Evolutionary conservation across 768 basidiomycete species (phyloP).

Genomic region (Hericium erinaceus): DNA sequence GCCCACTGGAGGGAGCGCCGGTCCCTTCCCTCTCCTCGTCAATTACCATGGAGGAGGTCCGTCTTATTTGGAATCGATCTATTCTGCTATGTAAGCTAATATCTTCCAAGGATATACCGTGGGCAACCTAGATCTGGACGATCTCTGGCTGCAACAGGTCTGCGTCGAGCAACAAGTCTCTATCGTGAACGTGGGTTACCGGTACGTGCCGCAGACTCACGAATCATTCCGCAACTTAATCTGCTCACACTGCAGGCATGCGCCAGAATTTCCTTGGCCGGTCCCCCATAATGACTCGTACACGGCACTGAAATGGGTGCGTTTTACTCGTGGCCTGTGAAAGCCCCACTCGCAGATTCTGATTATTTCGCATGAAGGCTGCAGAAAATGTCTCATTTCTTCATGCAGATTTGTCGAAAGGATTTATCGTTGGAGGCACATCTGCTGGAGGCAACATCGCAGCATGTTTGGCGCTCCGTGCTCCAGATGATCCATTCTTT

Average conservation of each 20-base stretch:
- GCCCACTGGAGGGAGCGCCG: neutral
- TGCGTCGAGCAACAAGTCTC: neutral
- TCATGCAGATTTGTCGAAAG: neutral
- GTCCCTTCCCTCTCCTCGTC: neutral
- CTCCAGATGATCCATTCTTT: neutral
- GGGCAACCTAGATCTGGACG: neutral
- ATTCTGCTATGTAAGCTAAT: neutral
- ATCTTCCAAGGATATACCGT: neutral
- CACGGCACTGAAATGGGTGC: constrained; percentile 1
- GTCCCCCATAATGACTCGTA: neutral
- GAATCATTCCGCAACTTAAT: neutral
- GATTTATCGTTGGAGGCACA: neutral
- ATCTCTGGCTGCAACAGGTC: neutral
- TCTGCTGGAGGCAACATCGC: constrained; percentile 3
- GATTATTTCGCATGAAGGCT: neutral
- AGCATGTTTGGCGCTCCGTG: neutral
- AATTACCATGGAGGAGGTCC: neutral
- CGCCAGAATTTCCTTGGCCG: neutral
- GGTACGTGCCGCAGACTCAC: neutral
- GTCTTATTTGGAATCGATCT: neutral
- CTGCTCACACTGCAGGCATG: neutral
- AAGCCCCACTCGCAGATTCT: neutral
- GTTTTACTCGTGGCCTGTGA: neutral
- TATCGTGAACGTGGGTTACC: neutral
- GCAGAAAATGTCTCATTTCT: neutral